Conservation (phyloP, 768 basidiomycete genomes). For the Lentinula edodes region DNA sequence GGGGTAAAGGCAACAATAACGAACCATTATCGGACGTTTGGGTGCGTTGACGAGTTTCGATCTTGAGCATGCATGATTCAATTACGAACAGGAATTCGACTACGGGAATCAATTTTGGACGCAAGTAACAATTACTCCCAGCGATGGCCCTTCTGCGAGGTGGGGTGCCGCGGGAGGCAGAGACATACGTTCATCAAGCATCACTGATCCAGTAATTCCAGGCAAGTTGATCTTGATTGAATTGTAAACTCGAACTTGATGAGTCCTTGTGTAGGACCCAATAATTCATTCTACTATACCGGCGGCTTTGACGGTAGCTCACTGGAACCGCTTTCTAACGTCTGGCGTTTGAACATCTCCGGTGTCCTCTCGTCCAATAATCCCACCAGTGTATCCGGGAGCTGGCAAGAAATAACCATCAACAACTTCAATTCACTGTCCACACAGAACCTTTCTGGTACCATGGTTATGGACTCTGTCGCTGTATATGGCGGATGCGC, state of each 20-base stretch:
- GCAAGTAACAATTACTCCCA: slow-evolving; percentile 43
- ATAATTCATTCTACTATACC: slow-evolving; percentile 68
- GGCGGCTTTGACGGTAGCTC: slow-evolving; percentile 58
- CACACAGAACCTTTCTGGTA: slow-evolving; percentile 43
- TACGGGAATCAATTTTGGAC: slow-evolving; percentile 77
- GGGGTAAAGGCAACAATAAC: slow-evolving; percentile 55
- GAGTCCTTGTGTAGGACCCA: slow-evolving; percentile 29
- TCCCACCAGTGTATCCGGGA: slow-evolving; percentile 41
- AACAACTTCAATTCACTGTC: slow-evolving; percentile 32
- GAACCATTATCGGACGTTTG: slow-evolving; percentile 63
- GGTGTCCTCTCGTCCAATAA: slow-evolving; percentile 71
- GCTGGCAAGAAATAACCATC: slow-evolving; percentile 51
- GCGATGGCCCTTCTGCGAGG: slow-evolving; percentile 48
- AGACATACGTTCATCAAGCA: slow-evolving; percentile 44
- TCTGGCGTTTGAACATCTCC: slow-evolving; percentile 66
- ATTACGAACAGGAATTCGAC: slow-evolving; percentile 60
- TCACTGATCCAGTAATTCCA: slow-evolving; percentile 37
- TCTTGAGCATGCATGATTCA: slow-evolving; percentile 7
- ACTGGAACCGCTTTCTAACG: slow-evolving; percentile 49
- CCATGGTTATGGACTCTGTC: slow-evolving; percentile 48
- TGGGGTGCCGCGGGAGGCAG: slow-evolving; percentile 75
- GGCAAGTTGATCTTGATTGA: slow-evolving; percentile 10
- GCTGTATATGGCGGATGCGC: slow-evolving; percentile 62
- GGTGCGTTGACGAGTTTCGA: slow-evolving; percentile 37
- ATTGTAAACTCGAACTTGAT: not conserved